Base-by-base conservation (phyloP, 2,329 filamentous ascomycete species). In the Alternaria novae-zelandiae region DNA sequence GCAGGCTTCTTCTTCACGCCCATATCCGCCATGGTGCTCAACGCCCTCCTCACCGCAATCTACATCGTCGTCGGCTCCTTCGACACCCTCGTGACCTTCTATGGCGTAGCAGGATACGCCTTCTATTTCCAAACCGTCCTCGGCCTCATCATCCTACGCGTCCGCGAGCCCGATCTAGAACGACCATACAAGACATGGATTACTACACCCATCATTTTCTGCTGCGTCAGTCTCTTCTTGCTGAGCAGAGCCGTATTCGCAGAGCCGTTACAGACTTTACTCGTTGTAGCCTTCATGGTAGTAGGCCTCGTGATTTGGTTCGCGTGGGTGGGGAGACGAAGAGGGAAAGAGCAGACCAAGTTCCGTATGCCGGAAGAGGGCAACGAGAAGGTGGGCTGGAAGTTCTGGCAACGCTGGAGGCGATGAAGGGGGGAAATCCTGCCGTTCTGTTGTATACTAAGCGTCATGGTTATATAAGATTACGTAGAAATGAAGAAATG, bases 91-190 rank as follows among this genome's bases (percentile, higher is more conserved):
- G 87, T 98, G 61, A 98, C 96, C 0, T 99, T 99, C 78, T 98
- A 98, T 82, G 96, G 96, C 60, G 96, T 99, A 12, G 96, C 96
- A 0, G 94, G 94, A 13, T 99, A 99, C 79, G 93, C 93, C 0
- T 99, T 99, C 78, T 99, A 99, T 83, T 99, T 99, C 80, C 83
- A 97, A 59, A 96, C 95, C 0, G 96, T 99, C 0, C 87, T 99
- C 0, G 96, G 96, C 0, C 86, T 99, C 53, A 97, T 99, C 65
- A 88, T 99, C 56, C 85, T 99, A 60, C 87, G 96, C 28, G 93
- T 98, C 28, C 88, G 87, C 66, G 96, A 99, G 79, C 96, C 96
- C 5, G 85, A 90, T 66, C 86, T 99, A 49, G 94, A 97, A 79
- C 84, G 96, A 25, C 95, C 96, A 1, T 99, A 99, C 81, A 90